Percentiles rank a stretch among this genome's conserved stretches.
Evolutionary conservation across 352 stramenopile genomes (phyloP).

Genomic region (Pythium pyrilobum): DNA sequence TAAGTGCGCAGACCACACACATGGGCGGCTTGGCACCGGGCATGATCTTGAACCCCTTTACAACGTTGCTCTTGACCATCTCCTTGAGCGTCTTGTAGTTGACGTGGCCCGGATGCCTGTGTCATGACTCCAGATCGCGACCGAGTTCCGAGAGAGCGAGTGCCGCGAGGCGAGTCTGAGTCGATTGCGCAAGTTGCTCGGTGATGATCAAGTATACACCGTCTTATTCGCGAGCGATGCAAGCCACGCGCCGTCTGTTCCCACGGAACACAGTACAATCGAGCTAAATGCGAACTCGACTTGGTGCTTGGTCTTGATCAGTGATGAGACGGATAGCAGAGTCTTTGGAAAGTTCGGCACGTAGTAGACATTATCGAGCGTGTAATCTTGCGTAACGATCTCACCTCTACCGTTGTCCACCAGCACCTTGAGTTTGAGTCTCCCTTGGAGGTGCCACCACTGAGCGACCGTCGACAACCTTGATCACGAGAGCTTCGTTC

Average conservation of each 20-base stretch:
- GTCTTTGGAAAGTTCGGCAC: background rate
- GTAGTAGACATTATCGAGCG: constrained; percentile 7
- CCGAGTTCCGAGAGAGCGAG: background rate
- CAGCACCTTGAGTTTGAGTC: background rate
- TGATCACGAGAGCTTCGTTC: background rate
- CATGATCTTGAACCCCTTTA: background rate
- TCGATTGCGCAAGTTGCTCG: background rate
- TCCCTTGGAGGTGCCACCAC: constrained; percentile 5
- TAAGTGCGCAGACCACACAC: constrained; percentile 3
- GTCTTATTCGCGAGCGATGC: background rate
- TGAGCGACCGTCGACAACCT: background rate
- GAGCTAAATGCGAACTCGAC: background rate
- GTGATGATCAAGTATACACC: constrained; percentile 1
- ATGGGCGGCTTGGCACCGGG: background rate
- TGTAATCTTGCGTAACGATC: background rate
- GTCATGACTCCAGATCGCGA: background rate
- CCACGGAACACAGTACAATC: background rate
- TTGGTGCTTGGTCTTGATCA: background rate
- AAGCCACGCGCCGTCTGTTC: background rate
- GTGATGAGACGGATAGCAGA: background rate
- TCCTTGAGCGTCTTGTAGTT: background rate
- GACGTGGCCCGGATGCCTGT: background rate
- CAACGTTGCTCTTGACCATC: background rate
- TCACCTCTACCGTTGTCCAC: background rate
- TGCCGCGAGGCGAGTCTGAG: too few relatives aligned